These are phyloP conservation scores for Aspergillus piperis DNA, from an alignment of 2,329 filamentous ascomycete genomes.

Conservation along the genomic window DNA sequence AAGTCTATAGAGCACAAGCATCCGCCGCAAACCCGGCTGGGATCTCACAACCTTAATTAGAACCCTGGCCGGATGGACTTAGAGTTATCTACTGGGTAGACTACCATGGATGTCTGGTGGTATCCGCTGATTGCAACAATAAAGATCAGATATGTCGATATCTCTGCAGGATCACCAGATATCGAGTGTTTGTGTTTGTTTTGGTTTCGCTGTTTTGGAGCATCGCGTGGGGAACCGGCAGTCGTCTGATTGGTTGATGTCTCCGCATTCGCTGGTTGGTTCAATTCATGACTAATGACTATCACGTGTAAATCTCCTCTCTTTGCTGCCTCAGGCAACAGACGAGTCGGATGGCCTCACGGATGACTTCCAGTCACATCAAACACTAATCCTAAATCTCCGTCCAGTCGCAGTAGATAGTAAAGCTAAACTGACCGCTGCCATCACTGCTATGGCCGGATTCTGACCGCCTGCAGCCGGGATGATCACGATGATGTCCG, in stretches of 20 bases:
- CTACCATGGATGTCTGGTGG: neutral
- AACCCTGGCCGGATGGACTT: neutral
- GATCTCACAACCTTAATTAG: neutral
- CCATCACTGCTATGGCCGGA: neutral
- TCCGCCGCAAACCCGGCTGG: neutral
- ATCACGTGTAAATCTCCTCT: neutral
- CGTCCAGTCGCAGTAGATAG: neutral
- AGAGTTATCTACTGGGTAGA: neutral
- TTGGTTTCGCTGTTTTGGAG: conserved; percentile 6
- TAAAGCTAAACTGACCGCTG: neutral
- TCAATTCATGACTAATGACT: neutral
- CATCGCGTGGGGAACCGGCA: neutral
- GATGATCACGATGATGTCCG: neutral
- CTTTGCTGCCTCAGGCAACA: neutral
- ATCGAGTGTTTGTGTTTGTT: conserved; percentile 1
- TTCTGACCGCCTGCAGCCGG: neutral
- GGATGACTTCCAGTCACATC: too few species aligned
- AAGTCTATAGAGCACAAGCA: conserved; percentile 1
- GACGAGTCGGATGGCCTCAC: neutral
- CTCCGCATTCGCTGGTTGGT: neutral
- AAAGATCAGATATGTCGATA: too few species aligned
- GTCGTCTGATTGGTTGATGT: neutral
- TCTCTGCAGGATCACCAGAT: too few species aligned
- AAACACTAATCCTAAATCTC: too few species aligned
- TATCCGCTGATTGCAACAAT: too few species aligned